Percentiles rank a stretch among this genome's conserved stretches.
Conservation (phyloP, 345 rosid genomes). For the Angophora floribunda region DNA sequence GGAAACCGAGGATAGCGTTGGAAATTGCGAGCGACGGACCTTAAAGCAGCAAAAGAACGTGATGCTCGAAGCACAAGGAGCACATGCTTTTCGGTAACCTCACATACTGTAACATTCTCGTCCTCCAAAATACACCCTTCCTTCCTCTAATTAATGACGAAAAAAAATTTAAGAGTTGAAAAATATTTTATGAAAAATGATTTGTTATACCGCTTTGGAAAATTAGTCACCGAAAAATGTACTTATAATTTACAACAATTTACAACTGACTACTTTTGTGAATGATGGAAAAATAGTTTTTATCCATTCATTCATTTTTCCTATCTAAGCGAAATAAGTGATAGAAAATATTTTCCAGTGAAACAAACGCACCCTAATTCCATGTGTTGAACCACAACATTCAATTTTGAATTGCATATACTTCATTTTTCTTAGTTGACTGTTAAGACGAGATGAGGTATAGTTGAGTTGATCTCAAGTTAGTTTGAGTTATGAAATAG, state of each 20-base stretch:
- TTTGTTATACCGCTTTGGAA: accelerated
- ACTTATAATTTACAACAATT: no score
- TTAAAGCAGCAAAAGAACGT: background rate
- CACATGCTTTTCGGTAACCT: background rate
- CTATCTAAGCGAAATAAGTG: background rate
- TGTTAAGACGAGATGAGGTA: background rate
- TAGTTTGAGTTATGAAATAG: background rate
- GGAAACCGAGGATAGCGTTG: background rate
- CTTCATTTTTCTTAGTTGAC: background rate
- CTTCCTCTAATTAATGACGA: background rate
- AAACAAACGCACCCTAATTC: background rate
- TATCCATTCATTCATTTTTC: no score
- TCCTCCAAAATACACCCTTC: background rate
- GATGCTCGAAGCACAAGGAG: background rate
- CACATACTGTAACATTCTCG: background rate
- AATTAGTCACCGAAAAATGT: no score
- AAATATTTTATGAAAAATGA: no score
- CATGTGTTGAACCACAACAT: background rate
- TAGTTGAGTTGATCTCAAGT: background rate
- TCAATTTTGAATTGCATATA: background rate
- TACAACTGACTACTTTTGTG: background rate
- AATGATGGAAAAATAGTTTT: no score
- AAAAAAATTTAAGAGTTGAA: no score
- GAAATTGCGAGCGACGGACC: background rate
- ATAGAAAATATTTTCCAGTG: no score